These are phyloP conservation scores for Misopates orontium DNA, from an alignment of 257 asterid species.

Conservation along the genomic window DNA sequence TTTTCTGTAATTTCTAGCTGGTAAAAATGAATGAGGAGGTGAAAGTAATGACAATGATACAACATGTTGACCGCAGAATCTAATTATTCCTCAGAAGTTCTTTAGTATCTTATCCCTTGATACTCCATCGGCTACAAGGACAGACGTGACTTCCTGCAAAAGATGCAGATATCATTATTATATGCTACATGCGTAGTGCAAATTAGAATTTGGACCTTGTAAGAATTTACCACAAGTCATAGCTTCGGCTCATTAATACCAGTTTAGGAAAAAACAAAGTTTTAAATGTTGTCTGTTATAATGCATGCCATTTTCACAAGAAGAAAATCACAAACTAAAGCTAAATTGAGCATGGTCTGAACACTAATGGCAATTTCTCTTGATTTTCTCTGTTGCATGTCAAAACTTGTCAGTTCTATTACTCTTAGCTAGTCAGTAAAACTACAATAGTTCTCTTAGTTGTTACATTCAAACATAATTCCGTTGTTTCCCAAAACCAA, in stretches of 20 bases:
- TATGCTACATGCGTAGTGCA: background rate
- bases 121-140: conserved; percentile 78
- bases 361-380: no score
- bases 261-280: background rate
- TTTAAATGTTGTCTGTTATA: no score
- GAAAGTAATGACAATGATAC: conserved; percentile 24
- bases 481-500: no score
- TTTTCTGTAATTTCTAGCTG: conserved; percentile 14
- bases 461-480: no score
- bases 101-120: conserved; percentile 71
- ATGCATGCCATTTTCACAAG: no score
- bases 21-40: conserved; percentile 36
- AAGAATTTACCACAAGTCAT: conserved; percentile 7
- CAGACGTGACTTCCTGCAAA: conserved; percentile 75
- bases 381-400: no score
- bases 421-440: no score
- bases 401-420: no score
- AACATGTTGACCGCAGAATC: conserved; percentile 31
- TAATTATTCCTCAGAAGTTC: conserved; percentile 53
- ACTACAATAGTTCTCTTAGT: no score
- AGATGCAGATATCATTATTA: conserved; percentile 24
- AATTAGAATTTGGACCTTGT: background rate
- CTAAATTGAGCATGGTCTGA: no score
- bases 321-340: no score
- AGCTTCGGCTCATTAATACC: background rate